Evolutionary conservation across 2,329 filamentous ascomycete genomes (phyloP).

Genomic region (Dothideomycetes sp.): DNA sequence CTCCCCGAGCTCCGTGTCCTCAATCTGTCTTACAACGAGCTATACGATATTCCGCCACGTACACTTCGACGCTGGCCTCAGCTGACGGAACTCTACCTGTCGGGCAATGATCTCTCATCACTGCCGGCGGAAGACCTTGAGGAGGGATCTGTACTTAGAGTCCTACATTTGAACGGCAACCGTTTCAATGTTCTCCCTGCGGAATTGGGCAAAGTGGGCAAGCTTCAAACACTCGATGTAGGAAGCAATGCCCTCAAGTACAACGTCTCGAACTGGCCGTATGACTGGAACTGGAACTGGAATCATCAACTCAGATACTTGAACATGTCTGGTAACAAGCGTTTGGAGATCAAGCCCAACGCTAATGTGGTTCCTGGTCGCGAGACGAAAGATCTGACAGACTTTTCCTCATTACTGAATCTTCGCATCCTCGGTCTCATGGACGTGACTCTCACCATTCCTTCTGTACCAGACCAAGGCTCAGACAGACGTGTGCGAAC

Average conservation of each 20-base stretch:
- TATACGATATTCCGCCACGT: slow-evolving; percentile 83
- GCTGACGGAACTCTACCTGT: slow-evolving; percentile 84
- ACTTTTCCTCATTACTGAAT: slow-evolving; percentile 77
- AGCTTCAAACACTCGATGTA: slow-evolving; percentile 83
- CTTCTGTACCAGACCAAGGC: slow-evolving; percentile 86
- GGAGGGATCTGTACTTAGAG: slow-evolving; percentile 74
- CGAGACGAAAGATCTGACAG: slow-evolving; percentile 65
- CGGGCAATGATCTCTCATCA: slow-evolving; percentile 85
- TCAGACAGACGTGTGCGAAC: slow-evolving; percentile 92
- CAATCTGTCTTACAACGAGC: slow-evolving; percentile 89
- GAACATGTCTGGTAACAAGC: slow-evolving; percentile 93
- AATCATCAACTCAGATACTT: slow-evolving; percentile 91
- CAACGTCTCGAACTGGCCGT: slow-evolving; percentile 97
- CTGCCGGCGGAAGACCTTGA: slow-evolving; percentile 90
- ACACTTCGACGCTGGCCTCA: slow-evolving; percentile 84
- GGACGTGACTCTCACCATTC: slow-evolving; percentile 92
- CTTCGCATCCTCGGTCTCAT: slow-evolving; percentile 85
- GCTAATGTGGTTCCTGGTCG: slow-evolving; percentile 41
- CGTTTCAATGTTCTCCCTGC: slow-evolving; percentile 95
- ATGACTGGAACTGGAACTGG: slow-evolving; percentile 99
- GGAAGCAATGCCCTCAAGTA: slow-evolving; percentile 94
- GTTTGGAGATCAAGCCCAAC: slow-evolving; percentile 73
- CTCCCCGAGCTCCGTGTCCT: slow-evolving; percentile 76
- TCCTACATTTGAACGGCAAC: slow-evolving; percentile 93
- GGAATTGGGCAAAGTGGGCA: slow-evolving; percentile 87